A percentile compares a stretch with the other conserved stretches of the same genome.
phyloP scores from a whole-genome alignment of 2,329 filamentous ascomycete species.

The Trichoderma sp. region DNA sequence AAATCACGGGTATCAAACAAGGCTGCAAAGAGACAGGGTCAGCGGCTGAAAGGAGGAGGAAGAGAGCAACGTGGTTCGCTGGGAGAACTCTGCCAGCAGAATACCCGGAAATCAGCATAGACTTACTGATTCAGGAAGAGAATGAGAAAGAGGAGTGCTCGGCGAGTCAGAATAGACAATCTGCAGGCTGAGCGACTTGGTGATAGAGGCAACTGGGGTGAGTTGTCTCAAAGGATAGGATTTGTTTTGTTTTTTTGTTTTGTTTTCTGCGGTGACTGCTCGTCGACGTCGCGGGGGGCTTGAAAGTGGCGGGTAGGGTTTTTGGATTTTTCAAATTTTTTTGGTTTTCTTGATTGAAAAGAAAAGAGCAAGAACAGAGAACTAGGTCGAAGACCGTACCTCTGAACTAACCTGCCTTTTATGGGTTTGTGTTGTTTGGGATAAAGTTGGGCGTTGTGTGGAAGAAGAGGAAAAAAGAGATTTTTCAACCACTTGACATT shows the following conservation, averaged over 20 bases:
- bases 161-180: conserved; percentile 18
- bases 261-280: conserved; percentile 26
- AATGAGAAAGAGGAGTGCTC: conserved; percentile 7
- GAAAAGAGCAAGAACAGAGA: conserved; percentile 62
- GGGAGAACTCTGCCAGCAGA: background rate
- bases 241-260: background rate
- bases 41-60: background rate
- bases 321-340: conserved; percentile 62
- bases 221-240: conserved; percentile 19
- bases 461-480: conserved; percentile 45
- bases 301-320: conserved; percentile 51
- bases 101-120: background rate
- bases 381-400: conserved; percentile 60
- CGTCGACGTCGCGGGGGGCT: conserved; percentile 32
- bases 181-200: conserved; percentile 21
- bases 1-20: conserved; percentile 20
- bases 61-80: background rate
- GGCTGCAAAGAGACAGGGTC: conserved; percentile 5
- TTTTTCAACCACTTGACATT: conserved; percentile 40
- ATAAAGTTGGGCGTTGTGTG: conserved; percentile 53
- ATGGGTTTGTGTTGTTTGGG: conserved; percentile 45
- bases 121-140: conserved; percentile 21
- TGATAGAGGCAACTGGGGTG: conserved; percentile 20
- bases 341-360: conserved; percentile 54
- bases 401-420: conserved; percentile 53